These are phyloP conservation scores for Trichosporon coremiiforme DNA, from an alignment of 1,284 basidiomycete genomes.

Conservation along the genomic window DNA sequence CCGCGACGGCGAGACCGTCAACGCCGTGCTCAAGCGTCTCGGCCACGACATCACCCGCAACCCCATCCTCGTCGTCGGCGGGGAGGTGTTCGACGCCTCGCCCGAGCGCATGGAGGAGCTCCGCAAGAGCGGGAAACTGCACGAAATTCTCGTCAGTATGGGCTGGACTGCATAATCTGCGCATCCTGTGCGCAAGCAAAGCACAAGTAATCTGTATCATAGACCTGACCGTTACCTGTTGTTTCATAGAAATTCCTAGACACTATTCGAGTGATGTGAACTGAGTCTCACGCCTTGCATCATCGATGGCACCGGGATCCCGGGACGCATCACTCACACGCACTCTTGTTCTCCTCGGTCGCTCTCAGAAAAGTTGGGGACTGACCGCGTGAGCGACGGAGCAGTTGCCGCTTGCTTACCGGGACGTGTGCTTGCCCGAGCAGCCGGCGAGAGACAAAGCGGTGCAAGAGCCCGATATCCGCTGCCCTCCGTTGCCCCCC, in stretches of 20 bases:
- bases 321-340: too few species aligned
- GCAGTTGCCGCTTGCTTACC: neutral
- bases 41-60: slow-evolving; percentile 33
- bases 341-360: too few species aligned
- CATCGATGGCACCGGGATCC: too few species aligned
- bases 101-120: slow-evolving; percentile 35
- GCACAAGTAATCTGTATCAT: slow-evolving; percentile 15
- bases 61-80: slow-evolving; percentile 46
- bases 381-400: neutral
- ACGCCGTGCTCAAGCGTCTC: slow-evolving; percentile 37
- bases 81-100: slow-evolving; percentile 36
- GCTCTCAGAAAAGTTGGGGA: too few species aligned
- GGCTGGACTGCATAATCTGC: slow-evolving; percentile 23
- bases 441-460: neutral
- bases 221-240: neutral
- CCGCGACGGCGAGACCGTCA: slow-evolving; percentile 35
- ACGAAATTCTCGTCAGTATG: slow-evolving; percentile 25
- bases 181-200: neutral
- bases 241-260: slow-evolving; percentile 9
- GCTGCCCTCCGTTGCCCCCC: too few species aligned
- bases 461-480: neutral
- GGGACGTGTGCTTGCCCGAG: too few species aligned
- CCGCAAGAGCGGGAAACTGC: slow-evolving; percentile 35
- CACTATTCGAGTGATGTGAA: neutral
- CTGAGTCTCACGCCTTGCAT: neutral